Evolutionary conservation across 768 basidiomycete genomes (phyloP), one percentile per base, ranked within the genome.

Genomic region (Lentinus tigrinus): DNA sequence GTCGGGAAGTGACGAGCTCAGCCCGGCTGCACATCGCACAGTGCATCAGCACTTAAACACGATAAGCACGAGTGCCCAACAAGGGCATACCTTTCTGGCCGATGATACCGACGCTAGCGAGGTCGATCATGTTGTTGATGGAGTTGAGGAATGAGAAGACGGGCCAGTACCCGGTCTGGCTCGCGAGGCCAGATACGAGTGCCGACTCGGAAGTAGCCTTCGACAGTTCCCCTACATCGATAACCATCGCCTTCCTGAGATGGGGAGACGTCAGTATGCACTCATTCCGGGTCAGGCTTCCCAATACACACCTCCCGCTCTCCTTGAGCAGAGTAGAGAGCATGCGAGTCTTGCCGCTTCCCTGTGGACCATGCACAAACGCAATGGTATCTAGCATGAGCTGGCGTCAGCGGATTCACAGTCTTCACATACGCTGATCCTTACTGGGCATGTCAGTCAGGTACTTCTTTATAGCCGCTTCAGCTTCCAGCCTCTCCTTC

Each of bases 91-190:
- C 84, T 76, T 98, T 98, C 68, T 97, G 93, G 3, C 97, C 97
- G 64, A 97, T 97, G n/a, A 98, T 67, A 1, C 95, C 95, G 42
- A 95, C 83, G 57, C 87, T 88, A 1, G 93, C 94, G n/a, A 98
- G 79, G 69, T 98, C 96, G 60, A 98, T 84, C 56, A 98, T 73
- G 61, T 83, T 88, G 65, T 83, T 90, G 68, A 93, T 73, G 0
- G 90, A 93, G 65, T 88, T 86, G 48, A 93, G 75, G 74, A 94
- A 89, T 4, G 87, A 87, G 73, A 97, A 95, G 6, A 93, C 80
- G 4, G 95, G 95, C 80, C 86, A 89, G 68, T 93, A 93, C 36
- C 96, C 95, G 0, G 90, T 93, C 66, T 97, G 91, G 6, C 72
- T 74, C 0, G 95, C 94, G 9, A 98, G 75, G 5, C 77, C 77